Evolutionary conservation across 768 basidiomycete species (phyloP).

Genomic region (Boletales sp.): DNA sequence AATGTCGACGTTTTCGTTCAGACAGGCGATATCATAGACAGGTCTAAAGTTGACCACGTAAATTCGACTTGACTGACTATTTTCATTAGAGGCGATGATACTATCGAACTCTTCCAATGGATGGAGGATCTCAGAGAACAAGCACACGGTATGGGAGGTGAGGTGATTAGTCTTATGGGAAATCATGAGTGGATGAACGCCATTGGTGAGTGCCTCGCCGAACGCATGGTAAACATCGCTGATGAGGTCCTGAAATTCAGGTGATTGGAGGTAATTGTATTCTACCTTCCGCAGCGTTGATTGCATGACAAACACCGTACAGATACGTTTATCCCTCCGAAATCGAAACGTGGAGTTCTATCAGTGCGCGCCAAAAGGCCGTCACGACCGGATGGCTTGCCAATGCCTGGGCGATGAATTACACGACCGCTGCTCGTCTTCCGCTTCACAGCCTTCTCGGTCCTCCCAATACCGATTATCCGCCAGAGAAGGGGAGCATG

Average conservation of each 20-base stretch:
- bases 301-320: conserved; percentile 9
- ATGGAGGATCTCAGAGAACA: conserved; percentile 82
- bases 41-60: conserved; percentile 43
- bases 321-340: conserved; percentile 86
- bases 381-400: conserved; percentile 77
- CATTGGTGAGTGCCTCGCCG: conserved; percentile 46
- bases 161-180: conserved; percentile 75
- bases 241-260: conserved; percentile 32
- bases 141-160: conserved; percentile 65
- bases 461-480: conserved; percentile 61
- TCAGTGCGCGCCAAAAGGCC: conserved; percentile 67
- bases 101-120: conserved; percentile 77
- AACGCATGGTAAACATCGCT: conserved; percentile 3
- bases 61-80: conserved; percentile 9
- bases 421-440: conserved; percentile 75
- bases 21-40: conserved; percentile 93
- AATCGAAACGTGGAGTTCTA: conserved; percentile 75
- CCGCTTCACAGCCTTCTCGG: conserved; percentile 74
- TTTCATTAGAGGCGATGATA: conserved; percentile 74
- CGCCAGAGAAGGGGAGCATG: conserved; percentile 32
- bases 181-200: conserved; percentile 98
- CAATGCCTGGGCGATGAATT: conserved; percentile 80
- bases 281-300: not conserved
- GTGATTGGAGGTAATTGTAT: conserved; percentile 75
- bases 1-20: conserved; percentile 86